These are phyloP conservation scores for Candida oleophila DNA, from an alignment of 805 yeast genomes.

Conservation along the genomic window DNA sequence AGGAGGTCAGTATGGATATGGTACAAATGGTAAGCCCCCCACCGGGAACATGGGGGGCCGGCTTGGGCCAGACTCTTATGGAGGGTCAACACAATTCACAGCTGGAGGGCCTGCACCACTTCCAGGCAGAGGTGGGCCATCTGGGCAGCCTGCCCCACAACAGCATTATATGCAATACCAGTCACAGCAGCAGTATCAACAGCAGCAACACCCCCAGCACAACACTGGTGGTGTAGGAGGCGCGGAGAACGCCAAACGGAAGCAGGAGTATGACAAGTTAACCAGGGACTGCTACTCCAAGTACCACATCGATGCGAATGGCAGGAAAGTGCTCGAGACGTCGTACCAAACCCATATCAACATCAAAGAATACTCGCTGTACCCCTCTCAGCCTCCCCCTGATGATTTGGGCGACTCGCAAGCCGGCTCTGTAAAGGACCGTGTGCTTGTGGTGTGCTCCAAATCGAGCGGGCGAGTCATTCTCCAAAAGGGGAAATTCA, in stretches of 20 bases:
- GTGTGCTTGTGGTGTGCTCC: slow-evolving; percentile 61
- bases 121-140: no score
- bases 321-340: slow-evolving; percentile 21
- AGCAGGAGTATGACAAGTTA: slow-evolving; percentile 29
- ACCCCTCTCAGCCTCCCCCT: slow-evolving; percentile 71
- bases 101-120: no score
- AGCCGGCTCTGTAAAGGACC: slow-evolving; percentile 47
- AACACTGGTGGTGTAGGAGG: slow-evolving; percentile 4
- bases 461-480: slow-evolving; percentile 66
- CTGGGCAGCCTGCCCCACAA: background rate
- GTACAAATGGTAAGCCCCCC: no score
- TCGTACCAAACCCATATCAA: slow-evolving; percentile 75
- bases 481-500: slow-evolving; percentile 83
- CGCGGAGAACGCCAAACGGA: slow-evolving; percentile 12
- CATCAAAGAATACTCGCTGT: slow-evolving; percentile 70
- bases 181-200: slow-evolving; percentile 4
- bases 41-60: no score
- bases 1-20: slow-evolving; percentile 1
- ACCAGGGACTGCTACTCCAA: slow-evolving; percentile 40
- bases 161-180: background rate
- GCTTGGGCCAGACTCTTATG: no score
- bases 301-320: slow-evolving; percentile 19
- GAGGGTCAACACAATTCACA: no score
- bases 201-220: slow-evolving; percentile 5
- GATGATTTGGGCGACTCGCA: slow-evolving; percentile 40